These are phyloP conservation scores for Paecilomyces niveus DNA, from an alignment of 2,329 filamentous ascomycete genomes.

Conservation along the genomic window DNA sequence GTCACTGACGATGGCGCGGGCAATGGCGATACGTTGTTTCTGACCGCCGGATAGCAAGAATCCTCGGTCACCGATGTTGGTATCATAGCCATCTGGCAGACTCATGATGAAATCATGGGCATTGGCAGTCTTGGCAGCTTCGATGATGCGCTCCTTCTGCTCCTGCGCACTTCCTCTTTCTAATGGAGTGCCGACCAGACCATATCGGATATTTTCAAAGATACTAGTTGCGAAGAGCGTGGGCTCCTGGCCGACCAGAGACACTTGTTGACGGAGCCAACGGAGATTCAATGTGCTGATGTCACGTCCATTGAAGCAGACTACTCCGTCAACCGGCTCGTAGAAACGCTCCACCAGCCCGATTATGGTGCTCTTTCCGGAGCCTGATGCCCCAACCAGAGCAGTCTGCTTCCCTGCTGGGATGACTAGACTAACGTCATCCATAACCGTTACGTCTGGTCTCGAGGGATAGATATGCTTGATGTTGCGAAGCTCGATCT, in stretches of 20 bases:
- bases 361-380: slow-evolving; percentile 90
- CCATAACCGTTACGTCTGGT: slow-evolving; percentile 82
- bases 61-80: slow-evolving; percentile 89
- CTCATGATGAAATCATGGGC: slow-evolving; percentile 83
- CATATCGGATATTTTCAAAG: slow-evolving; percentile 81
- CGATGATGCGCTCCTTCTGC: no score
- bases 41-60: slow-evolving; percentile 91
- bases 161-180: slow-evolving; percentile 59
- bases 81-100: slow-evolving; percentile 84
- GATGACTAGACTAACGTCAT: slow-evolving; percentile 70
- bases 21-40: slow-evolving; percentile 94
- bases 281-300: slow-evolving; percentile 74
- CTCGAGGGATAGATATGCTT: slow-evolving; percentile 94
- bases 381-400: slow-evolving; percentile 87
- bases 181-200: slow-evolving; percentile 74
- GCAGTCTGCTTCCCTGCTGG: slow-evolving; percentile 89
- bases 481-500: slow-evolving; percentile 72
- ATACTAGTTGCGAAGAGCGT: slow-evolving; percentile 86
- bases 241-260: slow-evolving; percentile 88
- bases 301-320: slow-evolving; percentile 77
- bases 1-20: slow-evolving; percentile 80
- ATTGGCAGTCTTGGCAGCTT: slow-evolving; percentile 71
- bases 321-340: slow-evolving; percentile 70
- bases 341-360: slow-evolving; percentile 94
- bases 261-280: slow-evolving; percentile 88